Conservation (phyloP, 2,329 filamentous ascomycete genomes). For the Diaporthe citri region DNA sequence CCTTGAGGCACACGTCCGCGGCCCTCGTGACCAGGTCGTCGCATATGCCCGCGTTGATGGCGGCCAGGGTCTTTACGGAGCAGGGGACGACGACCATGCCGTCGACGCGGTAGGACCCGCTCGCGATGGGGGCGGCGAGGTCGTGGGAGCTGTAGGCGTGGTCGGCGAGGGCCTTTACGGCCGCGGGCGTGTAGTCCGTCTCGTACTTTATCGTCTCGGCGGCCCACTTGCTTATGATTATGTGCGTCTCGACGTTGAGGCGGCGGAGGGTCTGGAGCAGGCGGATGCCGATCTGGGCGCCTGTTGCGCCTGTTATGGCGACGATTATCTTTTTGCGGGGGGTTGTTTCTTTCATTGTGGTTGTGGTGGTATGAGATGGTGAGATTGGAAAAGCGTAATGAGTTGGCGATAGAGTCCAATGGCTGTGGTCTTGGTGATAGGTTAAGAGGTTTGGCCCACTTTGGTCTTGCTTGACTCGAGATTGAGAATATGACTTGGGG, state of each 20-base stretch:
- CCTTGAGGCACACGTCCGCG: constrained; percentile 61
- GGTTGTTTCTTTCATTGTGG: neutral
- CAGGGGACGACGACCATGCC: constrained; percentile 64
- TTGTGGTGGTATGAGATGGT: neutral
- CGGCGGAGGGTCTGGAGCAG: constrained; percentile 54
- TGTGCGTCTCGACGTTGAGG: constrained; percentile 61
- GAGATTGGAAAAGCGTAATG: neutral
- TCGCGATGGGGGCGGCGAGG: constrained; percentile 58
- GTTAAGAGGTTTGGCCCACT: neutral
- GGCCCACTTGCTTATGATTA: constrained; percentile 63
- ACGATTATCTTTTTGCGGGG: constrained; percentile 55
- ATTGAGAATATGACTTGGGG: neutral
- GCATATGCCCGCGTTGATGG: constrained; percentile 55
- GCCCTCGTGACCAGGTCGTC: constrained; percentile 60
- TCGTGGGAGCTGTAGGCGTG: constrained; percentile 56
- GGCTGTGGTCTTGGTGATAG: neutral
- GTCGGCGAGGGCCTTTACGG: constrained; percentile 54
- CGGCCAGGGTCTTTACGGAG: constrained; percentile 62
- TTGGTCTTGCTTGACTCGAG: neutral
- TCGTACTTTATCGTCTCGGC: constrained; percentile 61
- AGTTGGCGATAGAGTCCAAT: neutral
- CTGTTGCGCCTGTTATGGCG: constrained; percentile 64
- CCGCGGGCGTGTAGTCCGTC: constrained; percentile 53
- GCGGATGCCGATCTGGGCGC: constrained; percentile 57
- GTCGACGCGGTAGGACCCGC: constrained; percentile 57